Conservation (phyloP, 1,284 basidiomycete species). For the Wallemia ichthyophaga region DNA sequence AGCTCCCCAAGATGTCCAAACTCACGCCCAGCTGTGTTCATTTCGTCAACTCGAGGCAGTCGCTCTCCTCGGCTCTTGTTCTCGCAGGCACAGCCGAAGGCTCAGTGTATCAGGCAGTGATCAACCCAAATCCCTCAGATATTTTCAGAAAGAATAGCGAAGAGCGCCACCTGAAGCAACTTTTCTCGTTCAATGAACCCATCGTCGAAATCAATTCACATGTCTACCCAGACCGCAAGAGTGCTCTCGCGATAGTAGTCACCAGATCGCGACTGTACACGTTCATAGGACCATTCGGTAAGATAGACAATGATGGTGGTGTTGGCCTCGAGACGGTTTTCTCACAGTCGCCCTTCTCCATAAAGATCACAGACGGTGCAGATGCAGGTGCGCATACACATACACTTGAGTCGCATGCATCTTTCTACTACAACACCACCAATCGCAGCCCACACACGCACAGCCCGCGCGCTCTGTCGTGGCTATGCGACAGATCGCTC, state of each 20-base stretch:
- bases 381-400: no score
- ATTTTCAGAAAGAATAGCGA: conserved; percentile 3
- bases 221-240: neutral
- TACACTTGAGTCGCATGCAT: neutral
- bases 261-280: conserved; percentile 77
- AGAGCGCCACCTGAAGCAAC: neutral
- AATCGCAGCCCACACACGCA: conserved; percentile 34
- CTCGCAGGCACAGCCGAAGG: neutral
- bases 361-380: neutral
- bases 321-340: conserved; percentile 47
- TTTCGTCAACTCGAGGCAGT: neutral
- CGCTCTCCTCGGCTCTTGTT: neutral
- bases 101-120: conserved; percentile 3
- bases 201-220: conserved; percentile 26
- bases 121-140: neutral
- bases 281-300: conserved; percentile 31
- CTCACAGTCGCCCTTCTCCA: conserved; percentile 3
- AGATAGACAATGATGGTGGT: conserved; percentile 21
- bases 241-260: conserved; percentile 32
- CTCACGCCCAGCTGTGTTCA: neutral
- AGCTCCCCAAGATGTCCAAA: conserved; percentile 1
- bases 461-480: conserved; percentile 5
- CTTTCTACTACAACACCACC: conserved; percentile 4
- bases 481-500: neutral
- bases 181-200: conserved; percentile 15